Conservation (phyloP, 208 protist species). For the Endotrypanum monterogeii region DNA sequence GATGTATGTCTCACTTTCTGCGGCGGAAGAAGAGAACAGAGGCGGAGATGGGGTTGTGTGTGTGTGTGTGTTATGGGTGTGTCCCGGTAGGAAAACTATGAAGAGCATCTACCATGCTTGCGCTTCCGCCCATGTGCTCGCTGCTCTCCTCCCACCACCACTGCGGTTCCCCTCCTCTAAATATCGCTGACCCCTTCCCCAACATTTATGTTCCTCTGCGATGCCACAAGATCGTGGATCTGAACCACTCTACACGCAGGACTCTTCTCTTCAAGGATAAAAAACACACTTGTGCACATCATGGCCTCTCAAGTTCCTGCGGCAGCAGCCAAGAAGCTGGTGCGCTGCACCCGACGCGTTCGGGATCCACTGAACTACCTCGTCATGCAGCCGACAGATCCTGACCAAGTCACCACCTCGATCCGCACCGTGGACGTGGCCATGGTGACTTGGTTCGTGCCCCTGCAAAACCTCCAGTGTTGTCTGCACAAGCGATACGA, state of each 20-base stretch:
- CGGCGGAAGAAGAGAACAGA: background rate
- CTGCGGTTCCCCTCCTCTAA: constrained; percentile 2
- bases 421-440: constrained; percentile 69
- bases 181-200: background rate
- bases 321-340: constrained; percentile 20
- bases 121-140: too few species aligned
- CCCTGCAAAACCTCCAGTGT: constrained; percentile 65
- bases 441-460: constrained; percentile 83
- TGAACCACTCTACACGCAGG: background rate
- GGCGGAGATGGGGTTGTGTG: background rate
- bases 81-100: background rate
- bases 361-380: constrained; percentile 79
- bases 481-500: constrained; percentile 78
- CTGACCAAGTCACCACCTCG: constrained; percentile 60
- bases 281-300: background rate
- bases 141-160: background rate
- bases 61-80: background rate
- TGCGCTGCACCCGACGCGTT: constrained; percentile 80
- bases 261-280: background rate
- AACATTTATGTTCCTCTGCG: background rate
- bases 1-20: too few species aligned
- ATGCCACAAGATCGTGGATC: background rate
- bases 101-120: too few species aligned
- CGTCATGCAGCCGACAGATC: constrained; percentile 77
- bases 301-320: background rate